These are phyloP conservation scores for Colletotrichum gigasporum DNA, from an alignment of 2,329 filamentous ascomycete species.

Conservation along the genomic window DNA sequence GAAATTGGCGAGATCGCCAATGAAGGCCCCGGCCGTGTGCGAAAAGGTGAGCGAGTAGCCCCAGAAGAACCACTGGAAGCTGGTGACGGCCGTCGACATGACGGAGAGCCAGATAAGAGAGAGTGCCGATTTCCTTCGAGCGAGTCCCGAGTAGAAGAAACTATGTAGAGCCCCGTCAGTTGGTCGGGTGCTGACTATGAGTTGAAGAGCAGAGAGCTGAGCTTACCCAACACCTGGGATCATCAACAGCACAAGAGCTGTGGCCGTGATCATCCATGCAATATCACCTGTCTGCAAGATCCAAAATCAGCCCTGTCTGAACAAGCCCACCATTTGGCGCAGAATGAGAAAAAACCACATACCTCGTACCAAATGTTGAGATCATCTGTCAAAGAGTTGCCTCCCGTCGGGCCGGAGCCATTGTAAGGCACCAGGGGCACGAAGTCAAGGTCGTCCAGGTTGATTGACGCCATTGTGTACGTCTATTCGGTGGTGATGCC, in stretches of 20 bases:
- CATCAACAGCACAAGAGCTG: conserved; percentile 89
- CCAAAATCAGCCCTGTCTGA: conserved; percentile 36
- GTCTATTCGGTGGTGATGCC: not conserved
- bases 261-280: conserved; percentile 83
- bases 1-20: conserved; percentile 83
- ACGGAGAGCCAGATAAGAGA: conserved; percentile 91
- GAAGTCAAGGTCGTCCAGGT: conserved; percentile 56
- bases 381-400: conserved; percentile 73
- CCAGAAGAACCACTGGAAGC: conserved; percentile 97
- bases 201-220: not conserved
- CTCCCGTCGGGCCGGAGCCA: conserved; percentile 70
- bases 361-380: conserved; percentile 84
- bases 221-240: conserved; percentile 81
- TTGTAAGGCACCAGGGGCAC: conserved; percentile 67
- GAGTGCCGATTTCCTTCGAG: conserved; percentile 87
- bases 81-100: conserved; percentile 84
- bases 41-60: conserved; percentile 87
- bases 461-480: conserved; percentile 36
- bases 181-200: not conserved
- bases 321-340: not conserved
- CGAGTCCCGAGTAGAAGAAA: conserved; percentile 94
- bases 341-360: conserved; percentile 39
- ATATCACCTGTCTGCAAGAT: conserved; percentile 77
- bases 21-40: conserved; percentile 77
- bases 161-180: conserved; percentile 39